Conservation (phyloP, 306 rosid species). For the Medicago truncatula region MtrunA17r5.0-ANR NC_053046.1:37248501-37249000, state of each 20-base stretch:
- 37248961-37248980: background rate
- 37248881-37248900: background rate
- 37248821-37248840: background rate
- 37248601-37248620: background rate
- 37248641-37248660: background rate
- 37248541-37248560: conserved; percentile 14
- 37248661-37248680: background rate
- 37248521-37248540: conserved; percentile 8
- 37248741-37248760: background rate
- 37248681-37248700: background rate
- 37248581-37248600: background rate
- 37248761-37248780: background rate
- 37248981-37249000: background rate
- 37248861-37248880: background rate
- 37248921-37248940: background rate
- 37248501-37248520: conserved; percentile 21
- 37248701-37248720: background rate
- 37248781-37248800: conserved; percentile 3
- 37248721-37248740: background rate
- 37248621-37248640: background rate
- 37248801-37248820: conserved; percentile 9
- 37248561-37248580: conserved; percentile 16
- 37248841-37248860: conserved; percentile 1
- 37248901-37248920: background rate
- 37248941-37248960: background rate